phyloP scores from a whole-genome alignment of 2,329 filamentous ascomycete genomes.

The Rhynchosporium graminicola region DNA sequence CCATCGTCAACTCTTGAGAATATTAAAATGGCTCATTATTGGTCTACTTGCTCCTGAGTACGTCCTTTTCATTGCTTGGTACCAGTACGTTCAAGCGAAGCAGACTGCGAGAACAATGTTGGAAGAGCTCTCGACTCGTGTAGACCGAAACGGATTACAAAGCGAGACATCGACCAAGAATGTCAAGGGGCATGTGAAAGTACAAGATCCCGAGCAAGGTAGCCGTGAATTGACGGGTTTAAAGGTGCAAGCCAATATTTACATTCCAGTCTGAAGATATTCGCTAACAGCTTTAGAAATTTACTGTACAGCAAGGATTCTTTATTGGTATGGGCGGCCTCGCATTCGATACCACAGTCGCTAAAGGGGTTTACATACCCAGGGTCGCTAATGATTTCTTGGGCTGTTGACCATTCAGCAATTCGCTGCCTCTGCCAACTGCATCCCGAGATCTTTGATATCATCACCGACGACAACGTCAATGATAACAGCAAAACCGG shows the following conservation, averaged over 20 bases:
- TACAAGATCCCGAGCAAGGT: not conserved
- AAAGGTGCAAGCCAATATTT: not conserved
- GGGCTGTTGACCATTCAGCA: not conserved
- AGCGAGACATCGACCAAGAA: not conserved
- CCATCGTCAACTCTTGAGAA: not conserved
- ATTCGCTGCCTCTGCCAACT: not conserved
- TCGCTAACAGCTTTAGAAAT: not conserved
- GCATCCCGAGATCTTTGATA: not conserved
- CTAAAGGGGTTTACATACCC: not conserved
- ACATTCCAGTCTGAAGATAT: not conserved
- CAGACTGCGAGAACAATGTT: not conserved
- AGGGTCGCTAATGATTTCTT: not conserved
- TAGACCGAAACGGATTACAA: not conserved
- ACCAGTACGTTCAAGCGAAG: not conserved
- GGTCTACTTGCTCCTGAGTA: not conserved
- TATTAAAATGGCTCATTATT: not conserved
- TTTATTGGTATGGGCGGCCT: slow-evolving; percentile 3
- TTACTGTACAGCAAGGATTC: not conserved
- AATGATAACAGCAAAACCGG: slow-evolving; percentile 16
- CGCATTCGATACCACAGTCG: not conserved
- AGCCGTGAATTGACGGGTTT: not conserved
- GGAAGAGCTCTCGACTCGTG: not conserved
- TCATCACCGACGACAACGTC: not conserved
- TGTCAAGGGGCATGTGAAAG: not conserved
- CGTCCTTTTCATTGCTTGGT: not conserved